These are phyloP conservation scores for Cardamine occulta DNA, from an alignment of 345 rosid species.

Conservation along the genomic window DNA sequence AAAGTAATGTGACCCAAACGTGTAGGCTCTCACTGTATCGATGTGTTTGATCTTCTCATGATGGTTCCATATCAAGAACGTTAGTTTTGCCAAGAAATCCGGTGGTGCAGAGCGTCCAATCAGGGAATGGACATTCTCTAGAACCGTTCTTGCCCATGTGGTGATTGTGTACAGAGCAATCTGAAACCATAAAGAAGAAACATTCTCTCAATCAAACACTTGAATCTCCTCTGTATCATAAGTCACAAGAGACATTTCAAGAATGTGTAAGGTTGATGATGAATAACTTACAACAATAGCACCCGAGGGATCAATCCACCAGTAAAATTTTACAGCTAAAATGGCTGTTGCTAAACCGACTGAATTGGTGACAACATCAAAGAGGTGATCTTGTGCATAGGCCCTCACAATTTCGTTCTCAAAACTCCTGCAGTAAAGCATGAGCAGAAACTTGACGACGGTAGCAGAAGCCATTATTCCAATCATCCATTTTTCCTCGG, in stretches of 20 bases:
- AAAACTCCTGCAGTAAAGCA: conserved; percentile 59
- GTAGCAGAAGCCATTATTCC: conserved; percentile 57
- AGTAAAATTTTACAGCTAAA: conserved; percentile 50
- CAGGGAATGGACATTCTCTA: conserved; percentile 70
- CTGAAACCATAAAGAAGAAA: conserved; percentile 45
- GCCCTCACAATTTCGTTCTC: conserved; percentile 55
- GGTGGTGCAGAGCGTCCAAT: conserved; percentile 86
- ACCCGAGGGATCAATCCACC: conserved; percentile 71
- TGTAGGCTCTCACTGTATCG: conserved; percentile 83
- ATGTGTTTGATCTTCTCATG: conserved; percentile 72
- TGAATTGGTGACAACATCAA: conserved; percentile 62
- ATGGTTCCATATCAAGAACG: conserved; percentile 83
- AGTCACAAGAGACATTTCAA: not conserved
- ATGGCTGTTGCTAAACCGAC: conserved; percentile 60
- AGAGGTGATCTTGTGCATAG: conserved; percentile 62
- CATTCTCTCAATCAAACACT: no score
- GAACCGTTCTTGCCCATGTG: conserved; percentile 77
- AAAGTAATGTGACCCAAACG: conserved; percentile 78
- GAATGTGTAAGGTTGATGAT: conserved; percentile 6
- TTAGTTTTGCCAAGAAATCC: conserved; percentile 74
- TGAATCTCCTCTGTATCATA: not conserved
- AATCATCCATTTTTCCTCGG: conserved; percentile 57
- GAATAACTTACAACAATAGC: conserved; percentile 55
- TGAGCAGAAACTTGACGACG: conserved; percentile 51
- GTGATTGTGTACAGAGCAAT: conserved; percentile 76